phyloP scores from a whole-genome alignment of 805 yeast species.

The Yamadazyma paraphyllophila region DNA sequence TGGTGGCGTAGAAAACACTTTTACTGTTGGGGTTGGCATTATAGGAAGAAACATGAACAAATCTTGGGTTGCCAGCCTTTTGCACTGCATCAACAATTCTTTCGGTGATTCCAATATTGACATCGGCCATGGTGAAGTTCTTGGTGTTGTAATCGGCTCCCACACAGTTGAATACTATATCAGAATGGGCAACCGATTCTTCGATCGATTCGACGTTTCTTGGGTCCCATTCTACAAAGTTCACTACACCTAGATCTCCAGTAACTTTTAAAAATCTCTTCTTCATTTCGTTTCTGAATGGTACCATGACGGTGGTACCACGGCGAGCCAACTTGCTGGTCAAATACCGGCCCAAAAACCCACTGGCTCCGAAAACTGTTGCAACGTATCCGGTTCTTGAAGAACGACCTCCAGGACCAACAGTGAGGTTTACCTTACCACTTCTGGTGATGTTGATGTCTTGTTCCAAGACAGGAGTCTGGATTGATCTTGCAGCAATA shows the following conservation, averaged over 20 bases:
- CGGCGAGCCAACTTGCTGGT: conserved; percentile 74
- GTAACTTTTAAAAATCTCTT: conserved; percentile 75
- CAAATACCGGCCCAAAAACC: conserved; percentile 73
- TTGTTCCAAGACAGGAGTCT: conserved; percentile 43
- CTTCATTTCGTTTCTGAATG: conserved; percentile 78
- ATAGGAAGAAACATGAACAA: conserved; percentile 76
- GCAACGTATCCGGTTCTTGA: conserved; percentile 88
- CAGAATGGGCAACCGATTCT: conserved; percentile 75
- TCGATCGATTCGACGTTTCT: conserved; percentile 74
- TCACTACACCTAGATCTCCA: conserved; percentile 87
- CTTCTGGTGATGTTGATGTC: conserved; percentile 70
- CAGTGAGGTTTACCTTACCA: conserved; percentile 71
- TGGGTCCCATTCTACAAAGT: conserved; percentile 77
- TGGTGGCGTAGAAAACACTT: conserved; percentile 73
- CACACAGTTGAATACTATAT: conserved; percentile 75
- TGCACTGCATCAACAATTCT: conserved; percentile 73
- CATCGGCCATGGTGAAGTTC: conserved; percentile 79
- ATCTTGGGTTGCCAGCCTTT: conserved; percentile 69
- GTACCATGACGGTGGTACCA: conserved; percentile 74
- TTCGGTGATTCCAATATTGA: conserved; percentile 74
- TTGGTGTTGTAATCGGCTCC: conserved; percentile 77
- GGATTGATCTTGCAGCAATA: conserved; percentile 28
- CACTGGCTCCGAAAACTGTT: conserved; percentile 82
- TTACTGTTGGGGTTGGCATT: conserved; percentile 68
- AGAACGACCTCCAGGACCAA: conserved; percentile 78